Conservation (phyloP, 2,329 filamentous ascomycete genomes). For the Aspergillus sp. region DNA sequence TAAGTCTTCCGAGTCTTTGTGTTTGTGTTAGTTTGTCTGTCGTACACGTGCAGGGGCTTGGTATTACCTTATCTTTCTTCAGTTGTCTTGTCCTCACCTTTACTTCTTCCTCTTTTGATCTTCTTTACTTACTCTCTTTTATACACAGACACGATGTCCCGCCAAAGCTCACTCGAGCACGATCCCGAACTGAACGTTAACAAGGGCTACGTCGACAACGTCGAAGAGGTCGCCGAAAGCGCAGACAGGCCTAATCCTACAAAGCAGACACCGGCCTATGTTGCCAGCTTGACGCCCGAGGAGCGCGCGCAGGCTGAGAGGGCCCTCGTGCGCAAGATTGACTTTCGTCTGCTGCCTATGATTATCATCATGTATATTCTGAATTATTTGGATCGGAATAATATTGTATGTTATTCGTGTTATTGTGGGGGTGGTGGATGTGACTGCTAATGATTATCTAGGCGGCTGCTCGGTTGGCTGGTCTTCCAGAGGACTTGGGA, state of each 20-base stretch:
- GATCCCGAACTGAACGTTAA: slow-evolving; percentile 5
- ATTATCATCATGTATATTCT: slow-evolving; percentile 72
- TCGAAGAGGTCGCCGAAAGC: slow-evolving; percentile 20
- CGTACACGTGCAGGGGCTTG: too few species aligned
- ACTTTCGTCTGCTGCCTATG: slow-evolving; percentile 62
- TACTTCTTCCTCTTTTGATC: too few species aligned
- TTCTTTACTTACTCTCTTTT: too few species aligned
- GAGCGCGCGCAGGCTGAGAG: slow-evolving; percentile 52
- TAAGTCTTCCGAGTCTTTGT: too few species aligned
- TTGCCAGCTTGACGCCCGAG: slow-evolving; percentile 44
- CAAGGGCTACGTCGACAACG: slow-evolving; percentile 19
- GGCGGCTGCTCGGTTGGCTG: slow-evolving; percentile 39
- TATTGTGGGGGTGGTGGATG: not conserved
- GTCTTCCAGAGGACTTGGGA: slow-evolving; percentile 44
- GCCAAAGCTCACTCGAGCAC: too few species aligned
- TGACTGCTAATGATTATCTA: not conserved
- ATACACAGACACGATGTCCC: too few species aligned
- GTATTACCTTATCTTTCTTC: too few species aligned
- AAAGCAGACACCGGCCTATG: slow-evolving; percentile 26
- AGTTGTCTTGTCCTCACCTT: too few species aligned
- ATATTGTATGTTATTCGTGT: slow-evolving; percentile 42
- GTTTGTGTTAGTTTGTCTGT: too few species aligned
- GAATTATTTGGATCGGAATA: slow-evolving; percentile 64
- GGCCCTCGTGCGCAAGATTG: slow-evolving; percentile 65
- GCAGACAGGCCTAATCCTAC: slow-evolving; percentile 13